Conservation (phyloP, 2,329 filamentous ascomycete genomes). For the Epichloe sylvatica region DNA sequence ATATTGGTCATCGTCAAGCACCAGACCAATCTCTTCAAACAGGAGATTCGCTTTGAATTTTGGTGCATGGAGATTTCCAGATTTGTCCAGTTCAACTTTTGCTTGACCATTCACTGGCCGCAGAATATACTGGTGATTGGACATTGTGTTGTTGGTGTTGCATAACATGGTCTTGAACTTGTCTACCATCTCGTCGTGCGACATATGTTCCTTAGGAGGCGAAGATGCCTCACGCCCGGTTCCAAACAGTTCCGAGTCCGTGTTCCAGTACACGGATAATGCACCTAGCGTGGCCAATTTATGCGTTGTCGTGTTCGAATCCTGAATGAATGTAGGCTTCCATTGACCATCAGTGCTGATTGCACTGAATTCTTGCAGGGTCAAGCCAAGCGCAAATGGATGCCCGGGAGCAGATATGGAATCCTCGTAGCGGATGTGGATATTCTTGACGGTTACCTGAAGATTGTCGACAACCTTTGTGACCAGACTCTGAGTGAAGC, state of each 20-base stretch:
- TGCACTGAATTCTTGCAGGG: constrained; percentile 90
- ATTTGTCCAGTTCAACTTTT: constrained; percentile 90
- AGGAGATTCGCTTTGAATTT: constrained; percentile 83
- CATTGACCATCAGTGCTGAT: constrained; percentile 91
- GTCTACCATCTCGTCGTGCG: constrained; percentile 63
- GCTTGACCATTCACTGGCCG: constrained; percentile 92
- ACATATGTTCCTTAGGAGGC: constrained; percentile 38
- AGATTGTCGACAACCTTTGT: constrained; percentile 98
- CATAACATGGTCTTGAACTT: constrained; percentile 70
- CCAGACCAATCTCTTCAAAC: constrained; percentile 94
- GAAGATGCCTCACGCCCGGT: constrained; percentile 55
- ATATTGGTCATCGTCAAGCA: constrained; percentile 96
- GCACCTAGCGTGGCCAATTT: constrained; percentile 87
- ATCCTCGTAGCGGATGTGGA: constrained; percentile 96
- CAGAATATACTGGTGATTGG: constrained; percentile 78
- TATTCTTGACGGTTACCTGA: constrained; percentile 95
- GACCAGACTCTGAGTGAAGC: constrained; percentile 86
- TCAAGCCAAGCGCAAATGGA: constrained; percentile 85
- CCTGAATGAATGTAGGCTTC: constrained; percentile 91
- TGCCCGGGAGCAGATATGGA: constrained; percentile 89
- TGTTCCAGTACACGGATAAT: constrained; percentile 95
- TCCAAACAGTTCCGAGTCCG: constrained; percentile 72
- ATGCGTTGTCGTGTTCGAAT: constrained; percentile 68
- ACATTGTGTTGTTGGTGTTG: constrained; percentile 43
- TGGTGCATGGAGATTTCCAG: constrained; percentile 60